Evolutionary conservation across 2,329 filamentous ascomycete species (phyloP).

Genomic region (Coniochaeta prunicola): DNA sequence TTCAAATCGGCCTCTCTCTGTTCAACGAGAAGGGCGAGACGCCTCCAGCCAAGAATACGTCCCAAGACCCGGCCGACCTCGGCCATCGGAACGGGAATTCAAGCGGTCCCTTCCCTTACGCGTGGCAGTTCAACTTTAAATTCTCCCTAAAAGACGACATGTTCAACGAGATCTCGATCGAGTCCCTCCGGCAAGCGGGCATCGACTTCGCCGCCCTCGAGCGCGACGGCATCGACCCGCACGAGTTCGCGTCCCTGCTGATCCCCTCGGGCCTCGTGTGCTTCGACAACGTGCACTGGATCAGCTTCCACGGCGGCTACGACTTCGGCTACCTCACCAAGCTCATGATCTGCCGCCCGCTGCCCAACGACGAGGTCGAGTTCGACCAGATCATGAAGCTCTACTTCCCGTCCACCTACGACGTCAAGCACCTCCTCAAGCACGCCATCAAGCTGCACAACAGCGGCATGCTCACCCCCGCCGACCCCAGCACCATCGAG

Average conservation of each 20-base stretch:
- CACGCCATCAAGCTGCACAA: constrained; percentile 68
- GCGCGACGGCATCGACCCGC: constrained; percentile 82
- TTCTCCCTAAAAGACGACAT: constrained; percentile 94
- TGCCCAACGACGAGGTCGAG: constrained; percentile 83
- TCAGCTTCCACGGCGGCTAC: constrained; percentile 96
- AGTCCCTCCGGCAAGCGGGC: constrained; percentile 83
- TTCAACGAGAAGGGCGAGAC: constrained; percentile 88
- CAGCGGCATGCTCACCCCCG: constrained; percentile 53
- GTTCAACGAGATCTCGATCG: constrained; percentile 94
- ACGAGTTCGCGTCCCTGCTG: constrained; percentile 80
- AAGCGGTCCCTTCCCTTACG: constrained; percentile 62
- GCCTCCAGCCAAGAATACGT: constrained; percentile 60
- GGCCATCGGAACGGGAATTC: constrained; percentile 26
- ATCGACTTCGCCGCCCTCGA: constrained; percentile 83
- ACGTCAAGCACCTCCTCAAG: constrained; percentile 97
- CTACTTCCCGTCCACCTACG: constrained; percentile 89
- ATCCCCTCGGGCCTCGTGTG: constrained; percentile 90
- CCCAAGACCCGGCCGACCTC: constrained; percentile 32
- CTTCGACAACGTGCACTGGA: constrained; percentile 85
- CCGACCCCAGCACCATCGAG: constrained; percentile 58
- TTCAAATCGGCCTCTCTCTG: constrained; percentile 90
- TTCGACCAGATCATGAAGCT: constrained; percentile 85
- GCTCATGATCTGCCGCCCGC: constrained; percentile 71
- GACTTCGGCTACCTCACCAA: constrained; percentile 98
- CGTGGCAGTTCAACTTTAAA: constrained; percentile 99